A percentile compares a stretch with the other conserved stretches of the same genome.
Conservation (phyloP, 805 yeast genomes). For the Zygosaccharomyces bailii region DNA sequence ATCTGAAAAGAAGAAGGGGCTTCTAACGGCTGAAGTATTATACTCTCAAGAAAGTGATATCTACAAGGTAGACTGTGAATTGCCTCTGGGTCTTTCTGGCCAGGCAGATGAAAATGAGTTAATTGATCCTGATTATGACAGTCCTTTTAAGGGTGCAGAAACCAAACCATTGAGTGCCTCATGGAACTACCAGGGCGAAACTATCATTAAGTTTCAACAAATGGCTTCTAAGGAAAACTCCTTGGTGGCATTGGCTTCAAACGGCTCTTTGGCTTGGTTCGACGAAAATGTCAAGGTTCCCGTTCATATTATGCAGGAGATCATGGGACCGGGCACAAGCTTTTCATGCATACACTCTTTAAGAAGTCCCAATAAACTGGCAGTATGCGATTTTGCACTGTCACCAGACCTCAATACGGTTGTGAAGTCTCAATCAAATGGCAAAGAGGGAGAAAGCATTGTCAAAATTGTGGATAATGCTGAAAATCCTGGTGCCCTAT, state of each 20-base stretch:
- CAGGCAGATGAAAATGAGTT: conserved; percentile 17
- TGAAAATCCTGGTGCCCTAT: conserved; percentile 31
- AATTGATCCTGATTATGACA: conserved; percentile 62
- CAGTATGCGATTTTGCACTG: conserved; percentile 32
- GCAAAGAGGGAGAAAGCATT: conserved; percentile 30
- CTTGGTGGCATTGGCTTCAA: conserved; percentile 31
- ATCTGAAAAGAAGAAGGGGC: conserved; percentile 32
- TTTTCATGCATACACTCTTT: conserved; percentile 32
- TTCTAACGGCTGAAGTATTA: conserved; percentile 26
- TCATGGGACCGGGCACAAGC: conserved; percentile 34
- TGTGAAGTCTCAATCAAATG: conserved; percentile 32
- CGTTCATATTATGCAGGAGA: conserved; percentile 33
- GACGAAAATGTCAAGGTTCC: conserved; percentile 32
- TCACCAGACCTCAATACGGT: conserved; percentile 28
- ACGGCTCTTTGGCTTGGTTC: conserved; percentile 37
- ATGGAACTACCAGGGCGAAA: conserved; percentile 35
- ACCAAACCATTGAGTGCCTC: conserved; percentile 19
- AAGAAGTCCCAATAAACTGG: conserved; percentile 21
- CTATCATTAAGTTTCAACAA: conserved; percentile 27
- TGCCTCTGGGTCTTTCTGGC: conserved; percentile 30
- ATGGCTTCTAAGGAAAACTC: conserved; percentile 40
- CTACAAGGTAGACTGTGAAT: conserved; percentile 29
- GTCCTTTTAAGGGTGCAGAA: conserved; percentile 55
- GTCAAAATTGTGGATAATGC: conserved; percentile 33
- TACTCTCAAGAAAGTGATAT: conserved; percentile 35